These are phyloP conservation scores for Ambrosiella beaveri DNA, from an alignment of 2,329 filamentous ascomycete species.

Conservation along the genomic window DNA sequence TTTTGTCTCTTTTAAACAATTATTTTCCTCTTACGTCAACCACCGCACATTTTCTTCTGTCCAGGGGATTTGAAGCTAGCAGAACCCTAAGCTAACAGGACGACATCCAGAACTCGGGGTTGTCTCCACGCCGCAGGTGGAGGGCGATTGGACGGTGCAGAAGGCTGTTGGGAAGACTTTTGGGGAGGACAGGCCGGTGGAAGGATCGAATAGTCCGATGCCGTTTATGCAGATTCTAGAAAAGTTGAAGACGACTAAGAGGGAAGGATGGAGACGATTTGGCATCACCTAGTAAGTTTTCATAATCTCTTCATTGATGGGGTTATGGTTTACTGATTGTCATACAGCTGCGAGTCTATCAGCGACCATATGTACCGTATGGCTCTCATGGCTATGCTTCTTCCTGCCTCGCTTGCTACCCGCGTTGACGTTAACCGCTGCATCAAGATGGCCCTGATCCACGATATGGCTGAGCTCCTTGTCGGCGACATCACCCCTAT, in stretches of 20 bases:
- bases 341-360: slow-evolving; percentile 63
- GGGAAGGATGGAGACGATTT: slow-evolving; percentile 89
- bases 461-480: slow-evolving; percentile 92
- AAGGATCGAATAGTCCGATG: slow-evolving; percentile 54
- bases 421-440: slow-evolving; percentile 65
- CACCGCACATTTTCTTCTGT: no score
- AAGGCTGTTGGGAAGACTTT: slow-evolving; percentile 14
- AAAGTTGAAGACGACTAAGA: slow-evolving; percentile 86
- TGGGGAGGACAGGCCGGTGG: slow-evolving; percentile 26
- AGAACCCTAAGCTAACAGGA: not conserved
- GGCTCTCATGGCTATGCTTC: slow-evolving; percentile 88
- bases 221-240: slow-evolving; percentile 92
- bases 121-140: slow-evolving; percentile 15
- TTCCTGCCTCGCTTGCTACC: slow-evolving; percentile 53
- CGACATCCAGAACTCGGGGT: slow-evolving; percentile 15
- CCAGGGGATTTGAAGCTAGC: no score
- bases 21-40: no score
- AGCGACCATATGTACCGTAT: slow-evolving; percentile 99
- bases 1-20: no score
- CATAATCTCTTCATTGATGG: not conserved
- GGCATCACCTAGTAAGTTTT: slow-evolving; percentile 41
- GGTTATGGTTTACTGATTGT: not conserved
- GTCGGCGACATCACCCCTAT: slow-evolving; percentile 95
- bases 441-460: slow-evolving; percentile 87
- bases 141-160: slow-evolving; percentile 17